phyloP scores from a whole-genome alignment of 2,329 filamentous ascomycete species.

The Cercospora brassicicola region DNA sequence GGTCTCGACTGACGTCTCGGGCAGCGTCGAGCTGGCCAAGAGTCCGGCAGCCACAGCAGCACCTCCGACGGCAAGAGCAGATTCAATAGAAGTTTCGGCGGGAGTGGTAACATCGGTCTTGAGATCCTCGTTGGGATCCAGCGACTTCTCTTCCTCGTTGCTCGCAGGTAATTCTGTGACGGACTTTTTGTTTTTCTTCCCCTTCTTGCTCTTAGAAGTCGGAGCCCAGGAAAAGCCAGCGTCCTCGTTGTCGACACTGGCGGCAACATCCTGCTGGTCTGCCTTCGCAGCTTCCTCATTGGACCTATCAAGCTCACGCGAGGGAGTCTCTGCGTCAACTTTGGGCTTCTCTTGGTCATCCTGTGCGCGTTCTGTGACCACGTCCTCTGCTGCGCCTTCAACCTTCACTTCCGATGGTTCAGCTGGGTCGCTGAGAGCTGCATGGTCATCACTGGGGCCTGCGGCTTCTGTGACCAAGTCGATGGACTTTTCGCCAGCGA shows the following conservation, averaged over 20 bases:
- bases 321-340: not conserved
- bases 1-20: not conserved
- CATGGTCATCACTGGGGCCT: not conserved
- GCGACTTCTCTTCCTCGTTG: not conserved
- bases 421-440: not conserved
- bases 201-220: constrained; percentile 27
- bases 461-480: not conserved
- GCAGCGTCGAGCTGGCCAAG: not conserved
- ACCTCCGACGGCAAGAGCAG: not conserved
- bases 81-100: not conserved
- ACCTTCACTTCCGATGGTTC: not conserved
- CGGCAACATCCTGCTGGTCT: not conserved
- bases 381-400: not conserved
- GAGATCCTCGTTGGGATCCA: not conserved
- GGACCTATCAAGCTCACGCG: not conserved
- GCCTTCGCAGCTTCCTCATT: not conserved
- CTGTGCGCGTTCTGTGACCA: not conserved
- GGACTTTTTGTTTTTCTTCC: constrained; percentile 27
- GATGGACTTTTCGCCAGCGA: not conserved
- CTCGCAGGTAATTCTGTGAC: not conserved
- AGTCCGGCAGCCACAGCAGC: constrained; percentile 1
- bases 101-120: not conserved
- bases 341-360: not conserved
- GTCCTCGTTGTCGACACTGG: not conserved
- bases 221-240: constrained; percentile 15